Evolutionary conservation across 768 basidiomycete species (phyloP).

Genomic region (Tylopilus cervinicoccineus): DNA sequence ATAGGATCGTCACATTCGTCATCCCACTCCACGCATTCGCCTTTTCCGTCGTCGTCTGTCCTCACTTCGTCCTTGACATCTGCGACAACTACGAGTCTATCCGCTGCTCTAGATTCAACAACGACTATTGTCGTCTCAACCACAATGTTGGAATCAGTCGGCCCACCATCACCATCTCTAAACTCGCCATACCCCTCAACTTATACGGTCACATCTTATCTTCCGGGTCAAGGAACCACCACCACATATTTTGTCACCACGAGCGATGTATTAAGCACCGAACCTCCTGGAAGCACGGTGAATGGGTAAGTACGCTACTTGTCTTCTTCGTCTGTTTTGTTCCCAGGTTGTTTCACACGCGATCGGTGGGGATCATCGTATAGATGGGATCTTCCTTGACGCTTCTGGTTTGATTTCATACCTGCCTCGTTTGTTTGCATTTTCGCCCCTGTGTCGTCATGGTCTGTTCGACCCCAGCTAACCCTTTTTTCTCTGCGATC

Average conservation of each 20-base stretch:
- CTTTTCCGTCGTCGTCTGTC: not conserved
- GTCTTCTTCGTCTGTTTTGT: not conserved
- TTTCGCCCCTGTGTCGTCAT: slow-evolving; percentile 19
- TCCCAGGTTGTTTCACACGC: not conserved
- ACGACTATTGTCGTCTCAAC: slow-evolving; percentile 15
- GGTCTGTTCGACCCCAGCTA: slow-evolving; percentile 12
- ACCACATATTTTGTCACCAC: slow-evolving; percentile 19
- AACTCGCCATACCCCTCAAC: slow-evolving; percentile 15
- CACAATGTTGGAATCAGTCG: slow-evolving; percentile 10
- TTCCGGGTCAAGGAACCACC: slow-evolving; percentile 13
- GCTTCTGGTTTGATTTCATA: slow-evolving; percentile 4
- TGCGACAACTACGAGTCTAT: not conserved
- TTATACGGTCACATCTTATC: slow-evolving; percentile 15
- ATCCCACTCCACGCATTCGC: not conserved
- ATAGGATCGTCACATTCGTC: slow-evolving; percentile 1
- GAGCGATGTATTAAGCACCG: slow-evolving; percentile 23
- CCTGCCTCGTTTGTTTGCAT: slow-evolving; percentile 6
- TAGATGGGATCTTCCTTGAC: slow-evolving; percentile 5
- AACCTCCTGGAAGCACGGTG: slow-evolving; percentile 1
- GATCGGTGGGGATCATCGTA: slow-evolving; percentile 9
- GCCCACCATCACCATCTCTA: not conserved
- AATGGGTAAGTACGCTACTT: slow-evolving; percentile 15
- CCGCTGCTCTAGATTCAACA: not conserved
- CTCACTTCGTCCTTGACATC: not conserved
- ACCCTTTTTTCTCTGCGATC: slow-evolving; percentile 17